Base-by-base conservation (phyloP, 768 basidiomycete species). In the Candolleomyces eurysporus region DNA sequence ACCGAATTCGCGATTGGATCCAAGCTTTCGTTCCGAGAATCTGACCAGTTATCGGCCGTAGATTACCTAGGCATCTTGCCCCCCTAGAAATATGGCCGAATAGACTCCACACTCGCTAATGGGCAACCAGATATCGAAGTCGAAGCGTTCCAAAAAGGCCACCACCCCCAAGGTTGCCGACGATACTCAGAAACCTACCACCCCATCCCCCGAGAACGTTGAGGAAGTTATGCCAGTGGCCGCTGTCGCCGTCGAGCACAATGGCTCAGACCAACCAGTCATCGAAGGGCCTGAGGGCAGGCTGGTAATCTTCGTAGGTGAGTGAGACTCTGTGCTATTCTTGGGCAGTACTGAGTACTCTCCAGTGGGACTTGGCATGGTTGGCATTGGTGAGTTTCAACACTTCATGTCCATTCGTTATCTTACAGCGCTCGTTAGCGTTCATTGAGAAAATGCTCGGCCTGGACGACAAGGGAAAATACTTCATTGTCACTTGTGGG, bases 371-470 rank as follows among this genome's bases (percentile, higher is more conserved):
- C 72, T 86, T 16, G 85, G 85, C 17, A 86, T 87, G 85, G 84
- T 86, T 51, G 85, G 84, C 22, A 84, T 83, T 46, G 83, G 82
- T 82, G 46, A 57, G 73, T 60, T 40, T 31, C 16, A 51, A 17
- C 17, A 4, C 32, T n/a, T 4, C 17, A n/a, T 14, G 21, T 11
- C 57, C 13, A 54, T 48, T 39, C 42, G 32, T 36, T 30, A 49
- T 19, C 52, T 39, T 4, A 30, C 22, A 4, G 32, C 31, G 16
- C 43, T 14, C 21, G 42, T 0, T 57, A 82, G 87, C 86, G 0
- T 89, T 89, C 74, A 87, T 89, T 65, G 87, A 89, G 68, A 89
- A 89, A 65, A 73, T 90, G 32, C 76, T 89, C 48, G 78, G 79
- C 59, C 76, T 85, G 30, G 85, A 89, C 64, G 77, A n/a, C n/a